Conservation (phyloP, 495 filamentous ascomycete species). For the Talaromyces wortmannii region DNA sequence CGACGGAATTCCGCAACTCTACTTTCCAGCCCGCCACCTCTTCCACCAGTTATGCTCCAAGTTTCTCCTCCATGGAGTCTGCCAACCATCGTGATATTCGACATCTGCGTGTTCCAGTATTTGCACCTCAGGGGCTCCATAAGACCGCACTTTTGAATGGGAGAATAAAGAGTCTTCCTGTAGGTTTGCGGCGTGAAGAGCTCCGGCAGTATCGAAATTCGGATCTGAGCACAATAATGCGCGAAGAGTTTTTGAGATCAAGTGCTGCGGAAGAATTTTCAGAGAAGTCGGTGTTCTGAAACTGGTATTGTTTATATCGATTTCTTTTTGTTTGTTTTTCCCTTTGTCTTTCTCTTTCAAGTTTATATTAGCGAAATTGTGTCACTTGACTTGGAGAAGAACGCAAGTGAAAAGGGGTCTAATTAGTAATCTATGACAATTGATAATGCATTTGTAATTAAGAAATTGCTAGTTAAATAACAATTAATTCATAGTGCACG, state of each 20-base stretch:
- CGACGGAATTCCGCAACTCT: slow-evolving; percentile 13
- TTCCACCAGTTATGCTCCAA: slow-evolving; percentile 7
- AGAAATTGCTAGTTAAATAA: too few relatives aligned
- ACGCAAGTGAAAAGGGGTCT: too few relatives aligned
- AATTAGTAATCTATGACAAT: too few relatives aligned
- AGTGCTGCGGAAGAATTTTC: not conserved
- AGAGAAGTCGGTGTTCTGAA: too few relatives aligned
- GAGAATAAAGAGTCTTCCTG: not conserved
- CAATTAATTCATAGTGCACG: too few relatives aligned
- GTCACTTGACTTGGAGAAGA: too few relatives aligned
- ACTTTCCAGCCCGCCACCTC: slow-evolving; percentile 7
- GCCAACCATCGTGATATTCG: not conserved
- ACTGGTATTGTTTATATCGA: not conserved
- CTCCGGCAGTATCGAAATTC: slow-evolving; percentile 33
- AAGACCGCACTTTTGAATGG: not conserved
- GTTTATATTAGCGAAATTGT: too few relatives aligned
- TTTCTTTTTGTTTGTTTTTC: not conserved
- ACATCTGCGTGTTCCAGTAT: not conserved
- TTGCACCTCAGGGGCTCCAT: not conserved
- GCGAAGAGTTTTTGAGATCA: slow-evolving; percentile 23
- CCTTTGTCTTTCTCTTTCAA: not conserved
- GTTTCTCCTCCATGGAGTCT: slow-evolving; percentile 7
- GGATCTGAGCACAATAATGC: slow-evolving; percentile 33
- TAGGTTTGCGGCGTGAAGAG: slow-evolving; percentile 29
- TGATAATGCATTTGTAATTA: too few relatives aligned